Evolutionary conservation across 306 rosid genomes (phyloP).

Genomic region (Rosa rugosa): DNA sequence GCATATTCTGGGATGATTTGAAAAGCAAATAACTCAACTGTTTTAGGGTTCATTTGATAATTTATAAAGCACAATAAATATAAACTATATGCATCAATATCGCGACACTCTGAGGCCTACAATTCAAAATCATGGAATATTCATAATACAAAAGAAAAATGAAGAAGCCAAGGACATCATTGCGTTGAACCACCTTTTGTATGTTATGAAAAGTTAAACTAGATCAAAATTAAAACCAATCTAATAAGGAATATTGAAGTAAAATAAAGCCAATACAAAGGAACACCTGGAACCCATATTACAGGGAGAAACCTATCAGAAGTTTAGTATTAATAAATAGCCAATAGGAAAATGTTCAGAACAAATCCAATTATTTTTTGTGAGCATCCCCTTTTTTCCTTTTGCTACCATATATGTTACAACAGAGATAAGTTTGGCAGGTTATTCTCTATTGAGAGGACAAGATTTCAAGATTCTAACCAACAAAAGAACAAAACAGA

Average conservation of each 20-base stretch:
- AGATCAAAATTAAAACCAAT: not conserved
- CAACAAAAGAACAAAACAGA: not conserved
- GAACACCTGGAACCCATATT: not conserved
- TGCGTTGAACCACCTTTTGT: not conserved
- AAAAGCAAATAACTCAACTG: no score
- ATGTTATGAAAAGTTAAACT: not conserved
- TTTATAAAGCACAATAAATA: not conserved
- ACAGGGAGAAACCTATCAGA: not conserved
- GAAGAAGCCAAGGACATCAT: conserved; percentile 1
- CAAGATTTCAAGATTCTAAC: not conserved
- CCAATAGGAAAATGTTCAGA: not conserved
- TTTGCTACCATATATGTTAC: not conserved
- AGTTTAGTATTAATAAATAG: not conserved
- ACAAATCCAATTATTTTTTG: not conserved
- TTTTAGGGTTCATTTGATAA: not conserved
- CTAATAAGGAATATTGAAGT: not conserved
- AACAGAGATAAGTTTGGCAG: conserved; percentile 5
- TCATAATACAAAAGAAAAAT: not conserved
- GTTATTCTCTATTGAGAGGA: not conserved
- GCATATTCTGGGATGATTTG: not conserved
- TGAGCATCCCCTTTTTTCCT: not conserved
- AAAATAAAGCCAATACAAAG: not conserved
- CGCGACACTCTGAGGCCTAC: not conserved
- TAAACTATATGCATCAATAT: not conserved
- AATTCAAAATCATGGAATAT: not conserved